Conservation (phyloP, 106 monocot species). For the Dioscorea alata region DNA sequence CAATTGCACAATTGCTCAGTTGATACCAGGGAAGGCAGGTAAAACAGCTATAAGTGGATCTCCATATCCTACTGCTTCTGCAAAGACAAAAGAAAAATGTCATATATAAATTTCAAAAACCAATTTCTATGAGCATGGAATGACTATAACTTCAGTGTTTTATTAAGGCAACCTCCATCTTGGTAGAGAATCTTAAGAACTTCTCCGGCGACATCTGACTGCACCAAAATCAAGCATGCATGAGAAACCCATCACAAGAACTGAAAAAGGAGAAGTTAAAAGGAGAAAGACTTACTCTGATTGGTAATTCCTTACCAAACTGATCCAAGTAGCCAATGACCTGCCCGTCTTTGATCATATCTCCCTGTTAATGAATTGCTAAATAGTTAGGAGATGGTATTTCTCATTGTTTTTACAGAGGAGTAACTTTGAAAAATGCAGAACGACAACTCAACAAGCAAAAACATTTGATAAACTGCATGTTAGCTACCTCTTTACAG, state of each 20-base stretch:
- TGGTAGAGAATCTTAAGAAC: slow-evolving; percentile 59
- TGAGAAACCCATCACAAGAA: no score
- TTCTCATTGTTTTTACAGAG: no score
- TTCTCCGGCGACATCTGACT: slow-evolving; percentile 84
- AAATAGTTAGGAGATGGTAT: no score
- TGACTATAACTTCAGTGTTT: neutral
- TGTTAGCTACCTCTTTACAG: slow-evolving; percentile 65
- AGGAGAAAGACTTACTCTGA: slow-evolving; percentile 37
- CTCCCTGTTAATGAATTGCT: slow-evolving; percentile 36
- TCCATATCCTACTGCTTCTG: no score
- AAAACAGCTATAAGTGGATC: no score
- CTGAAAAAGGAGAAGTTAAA: neutral
- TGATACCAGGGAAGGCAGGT: no score
- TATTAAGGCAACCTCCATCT: slow-evolving; percentile 66
- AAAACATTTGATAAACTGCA: no score
- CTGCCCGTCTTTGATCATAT: slow-evolving; percentile 70
- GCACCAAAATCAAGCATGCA: slow-evolving; percentile 1
- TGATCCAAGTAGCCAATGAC: slow-evolving; percentile 76
- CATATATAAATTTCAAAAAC: neutral
- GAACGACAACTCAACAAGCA: no score
- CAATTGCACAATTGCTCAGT: no score
- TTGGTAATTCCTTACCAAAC: slow-evolving; percentile 68
- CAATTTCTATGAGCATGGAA: neutral
- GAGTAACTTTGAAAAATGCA: no score
- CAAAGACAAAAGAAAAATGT: no score